phyloP scores from a whole-genome alignment of 192 early-diverging fungal species.

The Coemansia sp. region DNA sequence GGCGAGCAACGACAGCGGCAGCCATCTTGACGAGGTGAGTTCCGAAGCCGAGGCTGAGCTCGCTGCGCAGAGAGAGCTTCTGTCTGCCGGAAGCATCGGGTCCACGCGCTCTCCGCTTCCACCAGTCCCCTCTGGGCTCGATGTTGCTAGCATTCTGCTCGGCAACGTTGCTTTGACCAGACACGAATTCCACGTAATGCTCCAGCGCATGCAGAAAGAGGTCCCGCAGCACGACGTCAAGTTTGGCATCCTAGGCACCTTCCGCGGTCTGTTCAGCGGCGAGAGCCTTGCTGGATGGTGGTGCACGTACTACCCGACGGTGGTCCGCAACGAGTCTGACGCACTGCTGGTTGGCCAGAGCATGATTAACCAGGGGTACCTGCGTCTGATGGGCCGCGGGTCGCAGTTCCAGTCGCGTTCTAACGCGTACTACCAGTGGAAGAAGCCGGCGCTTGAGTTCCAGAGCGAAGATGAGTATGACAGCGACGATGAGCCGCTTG shows the following conservation, averaged over 20 bases:
- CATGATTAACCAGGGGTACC: conserved; percentile 59
- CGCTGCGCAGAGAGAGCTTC: conserved; percentile 24
- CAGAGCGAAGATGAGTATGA: conserved; percentile 48
- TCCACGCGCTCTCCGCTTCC: conserved; percentile 11
- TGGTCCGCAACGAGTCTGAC: conserved; percentile 58
- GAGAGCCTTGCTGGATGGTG: conserved; percentile 72
- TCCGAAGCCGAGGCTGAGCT: conserved; percentile 27
- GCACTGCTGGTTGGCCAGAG: conserved; percentile 70
- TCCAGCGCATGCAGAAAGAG: conserved; percentile 60
- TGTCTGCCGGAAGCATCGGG: conserved; percentile 18
- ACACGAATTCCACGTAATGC: conserved; percentile 61
- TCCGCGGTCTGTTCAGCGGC: conserved; percentile 61
- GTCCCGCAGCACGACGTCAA: conserved; percentile 63
- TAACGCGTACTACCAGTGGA: conserved; percentile 72
- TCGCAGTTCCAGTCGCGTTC: conserved; percentile 63
- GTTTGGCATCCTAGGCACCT: conserved; percentile 66
- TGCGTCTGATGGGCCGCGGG: conserved; percentile 69
- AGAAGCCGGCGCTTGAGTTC: conserved; percentile 56
- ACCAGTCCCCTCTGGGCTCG: conserved; percentile 33
- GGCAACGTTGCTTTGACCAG: conserved; percentile 60
- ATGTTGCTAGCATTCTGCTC: conserved; percentile 52
- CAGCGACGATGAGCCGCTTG: conserved; percentile 53
- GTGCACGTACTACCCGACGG: conserved; percentile 60
- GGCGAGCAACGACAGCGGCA: conserved; percentile 11
- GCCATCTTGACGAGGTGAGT: not conserved